Conservation (phyloP, 208 protist genomes). For the Leishmania gerbilli region DNA sequence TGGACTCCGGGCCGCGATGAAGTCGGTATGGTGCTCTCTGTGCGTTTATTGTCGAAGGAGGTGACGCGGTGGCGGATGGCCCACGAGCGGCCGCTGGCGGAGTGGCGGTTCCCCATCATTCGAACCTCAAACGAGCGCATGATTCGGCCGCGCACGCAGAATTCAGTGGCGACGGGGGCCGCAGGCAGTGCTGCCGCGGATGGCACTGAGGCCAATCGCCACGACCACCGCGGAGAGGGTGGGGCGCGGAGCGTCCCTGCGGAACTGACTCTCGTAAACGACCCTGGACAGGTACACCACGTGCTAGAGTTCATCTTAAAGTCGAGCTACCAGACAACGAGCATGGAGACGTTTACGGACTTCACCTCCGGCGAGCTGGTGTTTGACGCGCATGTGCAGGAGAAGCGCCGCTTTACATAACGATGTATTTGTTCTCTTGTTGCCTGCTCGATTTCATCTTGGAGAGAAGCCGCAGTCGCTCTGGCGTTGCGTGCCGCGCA, state of each 20-base stretch:
- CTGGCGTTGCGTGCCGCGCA: neutral
- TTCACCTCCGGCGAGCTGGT: conserved; percentile 66
- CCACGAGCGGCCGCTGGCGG: conserved; percentile 36
- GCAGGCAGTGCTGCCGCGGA: conserved; percentile 5
- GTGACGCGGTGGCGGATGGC: conserved; percentile 32
- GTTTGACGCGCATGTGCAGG: conserved; percentile 62
- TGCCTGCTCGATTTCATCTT: neutral
- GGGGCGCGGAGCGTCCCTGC: conserved; percentile 4
- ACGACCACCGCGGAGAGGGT: conserved; percentile 4
- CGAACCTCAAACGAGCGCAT: conserved; percentile 33
- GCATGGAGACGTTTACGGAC: conserved; percentile 64
- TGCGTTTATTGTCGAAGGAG: conserved; percentile 33
- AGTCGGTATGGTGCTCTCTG: conserved; percentile 38
- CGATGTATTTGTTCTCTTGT: neutral
- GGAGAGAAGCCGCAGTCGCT: neutral
- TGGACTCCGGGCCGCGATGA: conserved; percentile 24
- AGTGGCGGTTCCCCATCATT: conserved; percentile 45
- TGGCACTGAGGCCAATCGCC: neutral
- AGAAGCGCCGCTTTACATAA: conserved; percentile 17
- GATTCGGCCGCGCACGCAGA: conserved; percentile 10
- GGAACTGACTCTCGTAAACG: conserved; percentile 51
- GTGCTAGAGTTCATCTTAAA: conserved; percentile 77
- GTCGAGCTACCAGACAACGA: conserved; percentile 63
- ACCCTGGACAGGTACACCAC: conserved; percentile 60
- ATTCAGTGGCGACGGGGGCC: neutral